Conservation (phyloP, 169 alveolate genomes). For the Eimeria acervulina region DNA sequence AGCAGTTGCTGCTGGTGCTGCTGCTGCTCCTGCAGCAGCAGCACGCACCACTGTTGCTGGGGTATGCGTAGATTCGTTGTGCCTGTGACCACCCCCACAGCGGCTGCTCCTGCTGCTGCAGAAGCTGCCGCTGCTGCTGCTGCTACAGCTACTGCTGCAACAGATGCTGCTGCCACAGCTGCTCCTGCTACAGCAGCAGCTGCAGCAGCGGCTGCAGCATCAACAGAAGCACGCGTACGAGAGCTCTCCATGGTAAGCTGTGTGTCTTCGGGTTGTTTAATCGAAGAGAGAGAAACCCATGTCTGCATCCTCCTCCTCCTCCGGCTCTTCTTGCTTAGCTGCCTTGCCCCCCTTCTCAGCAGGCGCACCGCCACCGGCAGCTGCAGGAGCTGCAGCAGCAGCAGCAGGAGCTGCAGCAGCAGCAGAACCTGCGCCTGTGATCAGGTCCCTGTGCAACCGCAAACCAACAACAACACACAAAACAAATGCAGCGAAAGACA, state of each 20-base stretch:
- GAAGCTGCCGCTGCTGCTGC: not conserved
- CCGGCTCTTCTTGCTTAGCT: conserved; percentile 76
- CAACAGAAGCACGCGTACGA: not conserved
- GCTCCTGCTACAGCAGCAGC: not conserved
- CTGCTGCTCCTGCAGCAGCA: not conserved
- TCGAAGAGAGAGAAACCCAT: conserved; percentile 84
- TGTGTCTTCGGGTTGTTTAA: not conserved
- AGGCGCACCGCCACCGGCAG: conserved; percentile 52
- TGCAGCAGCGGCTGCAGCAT: not conserved
- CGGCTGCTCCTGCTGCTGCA: not conserved
- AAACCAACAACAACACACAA: not conserved
- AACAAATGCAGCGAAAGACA: not conserved
- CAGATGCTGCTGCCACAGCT: not conserved
- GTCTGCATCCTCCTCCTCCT: conserved; percentile 82
- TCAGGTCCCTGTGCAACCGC: conserved; percentile 62
- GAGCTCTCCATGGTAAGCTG: not conserved
- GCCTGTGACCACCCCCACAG: too few species aligned
- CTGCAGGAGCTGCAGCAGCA: conserved; percentile 71
- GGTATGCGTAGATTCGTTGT: too few species aligned
- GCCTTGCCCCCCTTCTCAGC: conserved; percentile 70
- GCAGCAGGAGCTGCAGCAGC: conserved; percentile 75
- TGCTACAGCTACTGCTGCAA: not conserved
- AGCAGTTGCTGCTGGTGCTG: not conserved
- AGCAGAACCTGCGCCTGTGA: conserved; percentile 76
- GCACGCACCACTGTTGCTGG: not conserved